A percentile compares a stretch with the other conserved stretches of the same genome.
These are phyloP conservation scores for Debaryomyces castellii DNA, from an alignment of 805 yeast species.

Conservation along the genomic window DNA sequence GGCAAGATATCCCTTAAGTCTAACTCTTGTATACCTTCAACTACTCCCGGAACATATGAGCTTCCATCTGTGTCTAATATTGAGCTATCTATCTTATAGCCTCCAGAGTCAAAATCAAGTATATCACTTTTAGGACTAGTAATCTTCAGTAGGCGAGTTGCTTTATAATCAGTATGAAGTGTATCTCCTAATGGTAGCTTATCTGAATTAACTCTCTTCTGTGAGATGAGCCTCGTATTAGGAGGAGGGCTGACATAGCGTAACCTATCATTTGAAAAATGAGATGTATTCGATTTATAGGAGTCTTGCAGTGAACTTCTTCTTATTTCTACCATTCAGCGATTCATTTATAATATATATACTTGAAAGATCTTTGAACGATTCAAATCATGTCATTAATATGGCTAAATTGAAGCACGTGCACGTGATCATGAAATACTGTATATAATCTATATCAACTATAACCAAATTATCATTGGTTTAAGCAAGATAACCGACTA, in stretches of 20 bases:
- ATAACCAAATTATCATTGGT: too few species aligned
- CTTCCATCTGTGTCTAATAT: not conserved
- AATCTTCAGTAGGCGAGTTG: not conserved
- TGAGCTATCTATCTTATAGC: not conserved
- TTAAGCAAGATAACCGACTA: too few species aligned
- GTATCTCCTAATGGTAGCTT: not conserved
- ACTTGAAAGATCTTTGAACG: not conserved
- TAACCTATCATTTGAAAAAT: conserved; percentile 2
- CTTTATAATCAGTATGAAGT: not conserved
- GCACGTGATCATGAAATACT: too few species aligned
- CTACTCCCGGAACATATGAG: not conserved
- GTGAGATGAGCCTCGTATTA: conserved; percentile 24
- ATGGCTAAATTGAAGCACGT: too few species aligned
- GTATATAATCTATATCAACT: too few species aligned
- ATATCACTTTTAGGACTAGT: not conserved
- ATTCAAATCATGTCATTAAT: too few species aligned
- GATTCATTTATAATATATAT: not conserved
- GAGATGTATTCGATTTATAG: not conserved
- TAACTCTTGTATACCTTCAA: conserved; percentile 14
- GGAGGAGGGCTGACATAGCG: conserved; percentile 22
- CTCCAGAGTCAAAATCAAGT: not conserved
- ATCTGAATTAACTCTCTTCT: conserved; percentile 16
- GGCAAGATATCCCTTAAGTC: conserved; percentile 42
- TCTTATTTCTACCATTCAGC: not conserved
- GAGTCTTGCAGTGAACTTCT: not conserved